Evolutionary conservation across 1,284 basidiomycete species (phyloP).

Genomic region (Microbotryomycetes sp.): DNA sequence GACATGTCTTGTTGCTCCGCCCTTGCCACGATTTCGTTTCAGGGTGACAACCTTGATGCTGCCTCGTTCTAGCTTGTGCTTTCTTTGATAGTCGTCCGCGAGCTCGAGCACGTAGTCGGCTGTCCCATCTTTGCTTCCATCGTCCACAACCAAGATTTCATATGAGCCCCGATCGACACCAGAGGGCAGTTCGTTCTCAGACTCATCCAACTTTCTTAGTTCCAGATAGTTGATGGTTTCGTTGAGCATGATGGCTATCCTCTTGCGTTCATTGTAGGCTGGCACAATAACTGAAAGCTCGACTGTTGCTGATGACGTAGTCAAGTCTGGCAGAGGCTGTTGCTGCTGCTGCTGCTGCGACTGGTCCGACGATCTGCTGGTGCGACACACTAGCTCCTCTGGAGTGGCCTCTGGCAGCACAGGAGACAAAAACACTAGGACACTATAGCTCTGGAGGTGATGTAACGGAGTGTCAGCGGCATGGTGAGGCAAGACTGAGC

Average conservation of each 20-base stretch:
- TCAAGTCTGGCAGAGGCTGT: conserved; percentile 42
- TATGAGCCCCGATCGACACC: conserved; percentile 39
- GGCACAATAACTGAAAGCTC: conserved; percentile 73
- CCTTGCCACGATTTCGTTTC: conserved; percentile 77
- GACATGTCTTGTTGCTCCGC: conserved; percentile 80
- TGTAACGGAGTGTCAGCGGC: too few relatives aligned
- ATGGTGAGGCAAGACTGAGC: too few relatives aligned
- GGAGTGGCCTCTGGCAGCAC: conserved; percentile 55
- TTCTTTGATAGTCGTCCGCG: conserved; percentile 51
- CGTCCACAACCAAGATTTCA: conserved; percentile 83
- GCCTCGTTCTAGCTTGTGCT: conserved; percentile 40
- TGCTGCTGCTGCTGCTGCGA: too few relatives aligned
- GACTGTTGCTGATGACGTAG: conserved; percentile 26
- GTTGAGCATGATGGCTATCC: conserved; percentile 73
- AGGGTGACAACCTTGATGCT: conserved; percentile 68
- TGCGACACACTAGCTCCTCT: conserved; percentile 61
- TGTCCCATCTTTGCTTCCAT: conserved; percentile 76
- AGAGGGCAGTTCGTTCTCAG: conserved; percentile 1
- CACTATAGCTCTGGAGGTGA: conserved; percentile 53
- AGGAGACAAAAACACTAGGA: conserved; percentile 62
- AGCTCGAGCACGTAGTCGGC: conserved; percentile 58
- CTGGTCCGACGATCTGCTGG: conserved; percentile 43
- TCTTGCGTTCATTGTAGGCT: conserved; percentile 77
- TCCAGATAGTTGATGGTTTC: conserved; percentile 54
- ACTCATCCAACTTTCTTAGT: conserved; percentile 49